These are phyloP conservation scores for Rhodocollybia butyracea DNA, from an alignment of 768 basidiomycete species.

Conservation along the genomic window DNA sequence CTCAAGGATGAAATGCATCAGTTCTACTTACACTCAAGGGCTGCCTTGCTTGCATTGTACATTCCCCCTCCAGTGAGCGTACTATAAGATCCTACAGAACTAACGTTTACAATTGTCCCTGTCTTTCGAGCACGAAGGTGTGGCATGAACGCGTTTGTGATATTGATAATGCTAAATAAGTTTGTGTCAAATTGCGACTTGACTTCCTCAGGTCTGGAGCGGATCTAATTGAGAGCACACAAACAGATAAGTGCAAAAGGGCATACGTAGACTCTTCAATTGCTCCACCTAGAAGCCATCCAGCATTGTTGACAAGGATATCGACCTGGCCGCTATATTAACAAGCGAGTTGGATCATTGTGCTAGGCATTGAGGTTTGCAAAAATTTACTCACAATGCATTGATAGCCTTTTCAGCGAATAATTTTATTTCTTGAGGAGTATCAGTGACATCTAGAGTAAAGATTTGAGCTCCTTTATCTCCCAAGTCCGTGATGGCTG, in stretches of 20 bases:
- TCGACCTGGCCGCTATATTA: conserved; percentile 19
- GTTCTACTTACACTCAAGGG: conserved; percentile 14
- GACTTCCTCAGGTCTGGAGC: conserved; percentile 11
- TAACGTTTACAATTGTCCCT: conserved; percentile 17
- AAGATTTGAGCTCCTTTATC: conserved; percentile 21
- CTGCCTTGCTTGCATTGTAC: conserved; percentile 18
- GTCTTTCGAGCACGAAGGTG: conserved; percentile 16
- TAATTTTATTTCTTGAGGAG: conserved; percentile 15
- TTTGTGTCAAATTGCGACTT: conserved; percentile 21
- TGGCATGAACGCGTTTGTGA: conserved; percentile 23
- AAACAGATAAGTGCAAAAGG: too few relatives aligned
- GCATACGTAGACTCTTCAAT: conserved; percentile 13
- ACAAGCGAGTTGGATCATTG: neutral
- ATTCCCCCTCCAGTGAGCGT: conserved; percentile 11
- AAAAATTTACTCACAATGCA: conserved; percentile 8
- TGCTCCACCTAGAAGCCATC: conserved; percentile 15
- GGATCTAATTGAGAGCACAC: too few relatives aligned
- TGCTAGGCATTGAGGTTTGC: neutral
- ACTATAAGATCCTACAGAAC: conserved; percentile 11
- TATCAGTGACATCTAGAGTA: conserved; percentile 23
- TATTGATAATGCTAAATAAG: conserved; percentile 23
- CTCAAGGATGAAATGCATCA: neutral
- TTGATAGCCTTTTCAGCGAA: conserved; percentile 19
- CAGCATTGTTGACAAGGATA: conserved; percentile 24
- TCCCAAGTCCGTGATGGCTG: conserved; percentile 19